Evolutionary conservation across 2,329 filamentous ascomycete species (phyloP), one percentile per base, ranked within the genome.

Genomic region (Aspergillus tubingensis): DNA sequence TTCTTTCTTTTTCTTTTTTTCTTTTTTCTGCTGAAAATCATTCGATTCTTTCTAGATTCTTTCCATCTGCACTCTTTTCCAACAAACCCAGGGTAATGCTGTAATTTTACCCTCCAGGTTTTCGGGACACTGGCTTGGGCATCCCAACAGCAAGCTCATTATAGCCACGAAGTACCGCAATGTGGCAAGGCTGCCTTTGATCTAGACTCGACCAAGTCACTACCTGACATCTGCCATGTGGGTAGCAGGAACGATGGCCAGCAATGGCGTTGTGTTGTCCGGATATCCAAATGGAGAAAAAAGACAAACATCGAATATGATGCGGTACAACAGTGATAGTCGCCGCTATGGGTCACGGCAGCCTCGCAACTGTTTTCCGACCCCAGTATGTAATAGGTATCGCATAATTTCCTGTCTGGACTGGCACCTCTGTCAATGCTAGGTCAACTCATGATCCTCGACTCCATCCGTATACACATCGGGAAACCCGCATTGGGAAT

Each of bases 361-460:
- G 49, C 52, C 51, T 48, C 57, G 57, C 57, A 59, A 59, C n/a
- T 49, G 43, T 49, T 59, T 54, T 54, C 51, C 57, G 32, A 38
- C 13, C 39, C 39, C 50, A 39, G 32, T 48, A 27, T 19, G 5
- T 11, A 32, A 5, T 32, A 23, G 15, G 25, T 21, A 47, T 54
- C 13, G 23, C 8, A 19, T 32, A 44, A 8, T 36, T 36, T 10
- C n/a, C 44, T 17, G 41, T 13, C 25, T 50, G 3, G 41, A 55
- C 30, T 32, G 21, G 41, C 53, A 32, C 53, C 19, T 27, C 25
- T 47, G 39, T 23, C 39, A 44, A 44, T 47, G 25, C 53, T 55
- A 47, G 39, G 23, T 21, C 5, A 11, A 17, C 30, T 15, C 23
- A 19, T 23, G 23, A 30, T 36, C 19, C 27, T 41, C 39, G 27